A percentile compares a stretch with the other conserved stretches of the same genome.
Conservation (phyloP, 1,284 basidiomycete genomes). For the Naganishia liquefaciens region DNA sequence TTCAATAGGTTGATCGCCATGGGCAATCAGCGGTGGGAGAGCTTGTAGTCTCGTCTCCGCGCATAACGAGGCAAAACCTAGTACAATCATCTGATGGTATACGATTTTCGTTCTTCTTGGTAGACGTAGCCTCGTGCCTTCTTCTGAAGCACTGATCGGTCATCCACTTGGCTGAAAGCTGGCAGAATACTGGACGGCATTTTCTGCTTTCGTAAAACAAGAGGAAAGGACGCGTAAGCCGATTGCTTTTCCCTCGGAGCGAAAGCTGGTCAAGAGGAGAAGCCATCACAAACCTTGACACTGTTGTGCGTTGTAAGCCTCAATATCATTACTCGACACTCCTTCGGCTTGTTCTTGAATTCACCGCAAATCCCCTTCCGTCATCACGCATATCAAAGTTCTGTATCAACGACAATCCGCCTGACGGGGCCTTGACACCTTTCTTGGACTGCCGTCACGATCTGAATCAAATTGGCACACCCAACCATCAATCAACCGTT, state of each 20-base stretch:
- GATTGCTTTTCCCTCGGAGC: not conserved
- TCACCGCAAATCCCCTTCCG: too few species aligned
- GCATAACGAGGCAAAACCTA: not conserved
- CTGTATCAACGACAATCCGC: too few species aligned
- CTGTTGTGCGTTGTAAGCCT: too few species aligned
- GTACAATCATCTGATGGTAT: not conserved
- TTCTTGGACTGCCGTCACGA: too few species aligned
- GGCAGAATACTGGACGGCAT: not conserved
- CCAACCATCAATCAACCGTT: too few species aligned
- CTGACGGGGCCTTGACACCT: too few species aligned
- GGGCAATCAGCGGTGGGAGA: conserved; percentile 54
- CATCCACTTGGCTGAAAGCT: not conserved
- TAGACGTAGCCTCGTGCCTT: not conserved
- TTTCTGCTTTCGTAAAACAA: not conserved
- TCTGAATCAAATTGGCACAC: too few species aligned
- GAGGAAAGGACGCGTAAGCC: not conserved
- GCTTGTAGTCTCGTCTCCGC: conserved; percentile 42
- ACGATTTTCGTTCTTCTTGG: not conserved
- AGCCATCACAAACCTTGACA: too few species aligned
- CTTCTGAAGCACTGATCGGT: not conserved
- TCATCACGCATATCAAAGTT: too few species aligned
- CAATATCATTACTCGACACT: too few species aligned
- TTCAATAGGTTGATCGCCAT: conserved; percentile 54
- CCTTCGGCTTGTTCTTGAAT: too few species aligned
- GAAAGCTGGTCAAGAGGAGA: too few species aligned